Evolutionary conservation across 192 early-diverging fungal species (phyloP).

Genomic region (Jimgerdemannia lactiflua): DNA sequence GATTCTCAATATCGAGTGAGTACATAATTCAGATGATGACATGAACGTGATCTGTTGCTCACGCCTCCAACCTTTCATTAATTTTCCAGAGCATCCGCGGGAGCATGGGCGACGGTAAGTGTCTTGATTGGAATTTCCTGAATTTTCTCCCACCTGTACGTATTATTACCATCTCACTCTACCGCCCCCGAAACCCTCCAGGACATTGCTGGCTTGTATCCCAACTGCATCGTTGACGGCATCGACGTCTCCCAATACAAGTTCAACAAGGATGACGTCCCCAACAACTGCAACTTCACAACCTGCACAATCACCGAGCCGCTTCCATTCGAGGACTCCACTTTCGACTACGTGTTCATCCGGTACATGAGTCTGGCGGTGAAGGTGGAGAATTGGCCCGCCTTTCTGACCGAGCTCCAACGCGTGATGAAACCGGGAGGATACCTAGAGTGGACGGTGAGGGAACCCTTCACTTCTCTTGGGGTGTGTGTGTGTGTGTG

Average conservation of each 20-base stretch:
- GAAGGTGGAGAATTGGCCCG: not conserved
- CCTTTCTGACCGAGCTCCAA: not conserved
- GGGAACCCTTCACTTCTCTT: not conserved
- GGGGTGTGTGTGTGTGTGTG: not conserved
- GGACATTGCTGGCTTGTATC: not conserved
- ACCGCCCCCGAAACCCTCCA: not conserved
- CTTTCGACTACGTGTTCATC: not conserved
- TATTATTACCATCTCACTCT: not conserved
- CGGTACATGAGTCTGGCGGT: not conserved
- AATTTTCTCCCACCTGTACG: not conserved
- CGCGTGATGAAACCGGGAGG: not conserved
- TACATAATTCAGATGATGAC: not conserved
- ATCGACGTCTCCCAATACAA: not conserved
- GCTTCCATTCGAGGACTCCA: not conserved
- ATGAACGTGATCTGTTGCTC: not conserved
- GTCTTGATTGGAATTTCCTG: not conserved
- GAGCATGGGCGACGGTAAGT: not conserved
- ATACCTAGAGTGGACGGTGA: not conserved
- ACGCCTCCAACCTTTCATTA: not conserved
- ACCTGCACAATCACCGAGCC: not conserved
- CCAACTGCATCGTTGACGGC: not conserved
- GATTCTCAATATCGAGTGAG: not conserved
- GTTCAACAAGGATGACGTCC: not conserved
- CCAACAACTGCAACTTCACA: not conserved
- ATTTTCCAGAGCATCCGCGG: not conserved